phyloP scores from a whole-genome alignment of 768 basidiomycete species.

The Leccinum aurantiacum region DNA sequence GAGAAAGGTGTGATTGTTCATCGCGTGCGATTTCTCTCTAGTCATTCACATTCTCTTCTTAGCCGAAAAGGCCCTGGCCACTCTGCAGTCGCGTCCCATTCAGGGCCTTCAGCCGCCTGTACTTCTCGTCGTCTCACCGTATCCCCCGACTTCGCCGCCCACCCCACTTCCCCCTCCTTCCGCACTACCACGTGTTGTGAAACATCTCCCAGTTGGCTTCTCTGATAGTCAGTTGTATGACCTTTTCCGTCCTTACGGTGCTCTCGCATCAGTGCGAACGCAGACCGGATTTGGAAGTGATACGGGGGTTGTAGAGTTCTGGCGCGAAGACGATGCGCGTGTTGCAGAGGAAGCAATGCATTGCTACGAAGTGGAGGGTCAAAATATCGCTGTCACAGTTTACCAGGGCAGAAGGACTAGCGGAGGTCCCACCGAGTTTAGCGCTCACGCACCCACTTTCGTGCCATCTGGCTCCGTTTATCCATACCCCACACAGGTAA shows the following conservation, averaged over 20 bases:
- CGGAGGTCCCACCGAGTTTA: slow-evolving; percentile 63
- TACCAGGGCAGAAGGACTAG: slow-evolving; percentile 66
- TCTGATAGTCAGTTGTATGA: slow-evolving; percentile 79
- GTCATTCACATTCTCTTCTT: slow-evolving; percentile 8
- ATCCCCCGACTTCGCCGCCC: slow-evolving; percentile 76
- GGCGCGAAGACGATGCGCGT: slow-evolving; percentile 83
- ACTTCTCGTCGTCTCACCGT: slow-evolving; percentile 73
- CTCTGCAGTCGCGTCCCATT: slow-evolving; percentile 73
- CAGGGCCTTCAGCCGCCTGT: slow-evolving; percentile 60
- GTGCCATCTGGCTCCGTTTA: slow-evolving; percentile 69
- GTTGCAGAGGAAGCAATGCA: slow-evolving; percentile 80
- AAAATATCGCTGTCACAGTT: slow-evolving; percentile 80
- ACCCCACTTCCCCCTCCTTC: slow-evolving; percentile 73
- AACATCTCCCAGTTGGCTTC: slow-evolving; percentile 72
- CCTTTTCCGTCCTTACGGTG: slow-evolving; percentile 80
- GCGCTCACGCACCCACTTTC: slow-evolving; percentile 70
- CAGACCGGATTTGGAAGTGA: slow-evolving; percentile 77
- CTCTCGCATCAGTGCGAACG: slow-evolving; percentile 73
- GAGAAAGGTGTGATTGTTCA: slow-evolving; percentile 62
- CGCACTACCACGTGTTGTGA: slow-evolving; percentile 78
- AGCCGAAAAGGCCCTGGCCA: slow-evolving; percentile 91
- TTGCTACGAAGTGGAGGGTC: slow-evolving; percentile 78
- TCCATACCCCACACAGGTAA: slow-evolving; percentile 62
- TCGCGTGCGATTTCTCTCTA: slow-evolving; percentile 7
- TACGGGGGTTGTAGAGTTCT: slow-evolving; percentile 80